phyloP scores from a whole-genome alignment of 78 protist genomes.

The Polysphondylium violaceum region DNA sequence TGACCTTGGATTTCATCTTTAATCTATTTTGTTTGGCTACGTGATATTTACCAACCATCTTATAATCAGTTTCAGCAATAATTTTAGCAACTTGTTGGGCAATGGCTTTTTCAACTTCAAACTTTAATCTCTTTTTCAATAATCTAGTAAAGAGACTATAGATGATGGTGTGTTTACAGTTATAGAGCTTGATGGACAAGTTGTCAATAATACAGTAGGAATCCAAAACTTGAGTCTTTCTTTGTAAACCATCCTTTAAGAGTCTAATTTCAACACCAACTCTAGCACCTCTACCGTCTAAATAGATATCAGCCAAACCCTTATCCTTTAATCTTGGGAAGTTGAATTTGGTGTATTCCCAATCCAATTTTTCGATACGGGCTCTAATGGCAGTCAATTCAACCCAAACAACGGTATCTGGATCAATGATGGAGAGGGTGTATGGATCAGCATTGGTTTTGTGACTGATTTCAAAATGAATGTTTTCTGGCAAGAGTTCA shows the following conservation, averaged over 20 bases:
- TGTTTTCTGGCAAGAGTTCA: slow-evolving; percentile 68
- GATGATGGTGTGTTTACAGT: slow-evolving; percentile 56
- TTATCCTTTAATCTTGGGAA: slow-evolving; percentile 49
- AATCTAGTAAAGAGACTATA: slow-evolving; percentile 20
- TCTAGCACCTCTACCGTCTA: slow-evolving; percentile 70
- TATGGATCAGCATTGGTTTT: slow-evolving; percentile 76
- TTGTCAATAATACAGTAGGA: slow-evolving; percentile 54
- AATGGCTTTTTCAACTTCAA: slow-evolving; percentile 58
- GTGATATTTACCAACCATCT: slow-evolving; percentile 30
- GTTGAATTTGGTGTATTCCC: slow-evolving; percentile 31
- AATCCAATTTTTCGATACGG: slow-evolving; percentile 51
- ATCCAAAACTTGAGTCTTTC: slow-evolving; percentile 57
- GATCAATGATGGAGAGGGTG: slow-evolving; percentile 60
- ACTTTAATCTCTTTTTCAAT: slow-evolving; percentile 4
- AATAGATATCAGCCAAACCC: slow-evolving; percentile 30
- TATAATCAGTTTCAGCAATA: slow-evolving; percentile 60
- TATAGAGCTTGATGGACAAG: slow-evolving; percentile 2
- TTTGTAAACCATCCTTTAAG: slow-evolving; percentile 19
- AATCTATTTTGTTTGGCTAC: slow-evolving; percentile 12
- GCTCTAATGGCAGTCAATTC: slow-evolving; percentile 59
- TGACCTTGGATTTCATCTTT: not conserved
- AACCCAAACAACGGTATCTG: slow-evolving; percentile 75
- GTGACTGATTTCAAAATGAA: slow-evolving; percentile 72
- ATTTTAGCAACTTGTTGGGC: slow-evolving; percentile 54
- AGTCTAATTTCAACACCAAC: slow-evolving; percentile 69